Base-by-base conservation (phyloP, 148 eudicot species). In the Cornus suecica region DNA sequence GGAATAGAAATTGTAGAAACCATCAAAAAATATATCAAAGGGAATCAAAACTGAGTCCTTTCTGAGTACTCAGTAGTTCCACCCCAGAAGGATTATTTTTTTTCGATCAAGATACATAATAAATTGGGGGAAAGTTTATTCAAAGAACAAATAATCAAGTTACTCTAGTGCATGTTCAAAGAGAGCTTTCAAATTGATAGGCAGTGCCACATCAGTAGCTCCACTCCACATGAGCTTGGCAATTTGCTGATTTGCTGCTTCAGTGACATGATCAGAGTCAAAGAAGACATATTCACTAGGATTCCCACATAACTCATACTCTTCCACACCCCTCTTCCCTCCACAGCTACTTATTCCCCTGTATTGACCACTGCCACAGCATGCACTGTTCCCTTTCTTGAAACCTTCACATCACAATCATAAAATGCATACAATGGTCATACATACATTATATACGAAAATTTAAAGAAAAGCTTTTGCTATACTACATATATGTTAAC, bases 361-460 rank as follows among this genome's bases (percentile, higher is more conserved):
- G 26, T 65, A 86, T 45, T 71, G 66, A 23, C 91, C 91, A 27
- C 94, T 91, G 63, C 94, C 90, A 89, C 58, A 89, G 64, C 90
- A 87, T 61, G 90, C 87, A 6, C 41, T 75, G 29, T 82, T 79
- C 22, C 80, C 86, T 56, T 78, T 81, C 74, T 82, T 77, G 70
- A 73, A 85, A 69, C 65, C 91, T 88, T 83, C 62, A 56, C 6
- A 56, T 13, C n/a, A 56, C 18, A 56, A 13, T 34, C 41, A 34
- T 9, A 34, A 34, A 34, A 34, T 34, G 34, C 5, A 32, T 32
- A 32, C 5, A 32, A 34, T 34, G 41, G 8, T 34, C 41, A 34
- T 34, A 34, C 5, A 34, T 34, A 34, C 41, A 5, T 34, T 9
- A 34, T 34, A 34, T 0, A 34, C 8, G 7, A 34, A 34, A 34